Base-by-base conservation (phyloP, 75 land plant genomes). In the Cupressus sempervirens region DNA sequence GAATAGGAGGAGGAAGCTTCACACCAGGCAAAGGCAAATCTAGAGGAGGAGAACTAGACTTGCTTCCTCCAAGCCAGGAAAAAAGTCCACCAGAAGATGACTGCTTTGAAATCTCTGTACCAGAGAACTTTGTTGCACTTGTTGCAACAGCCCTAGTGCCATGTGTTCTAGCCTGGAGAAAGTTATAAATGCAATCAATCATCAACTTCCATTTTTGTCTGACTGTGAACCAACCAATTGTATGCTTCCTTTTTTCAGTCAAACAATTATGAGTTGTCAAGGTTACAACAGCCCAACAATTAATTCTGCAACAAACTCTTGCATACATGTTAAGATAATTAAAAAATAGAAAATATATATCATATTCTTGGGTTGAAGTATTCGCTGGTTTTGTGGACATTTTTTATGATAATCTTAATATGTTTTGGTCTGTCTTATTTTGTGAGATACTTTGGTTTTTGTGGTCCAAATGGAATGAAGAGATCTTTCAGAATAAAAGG, bases 61-160 rank as follows among this genome's bases (percentile, higher is more conserved):
- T 53, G 26, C 82, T 93, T 23, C 97, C 99, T 18, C 89, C 86
- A 52, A 97, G 87, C 99, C 99, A 94, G 54, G 96, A 72, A 67
- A 95, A 89, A 43, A 95, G 52, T 8, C 99, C 97, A 4, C 94
- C 93, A n/a, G 90, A 87, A 34, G 91, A 81, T 4, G 91, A 68
- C 26, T 50, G 81, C 14, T 72, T 86, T 52, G 88, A 92, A 77
- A 90, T 89, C 80, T 89, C 91, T 30, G 92, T 87, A 83, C 90
- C 90, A 16, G 92, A 87, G 87, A 68, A 88, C 83, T 91, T 91
- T 5, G 88, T 56, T 4, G 83, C n/a, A 7, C 80, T 67, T 32
- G 79, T 41, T 7, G 79, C 82, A 9, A 70, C 32, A 14, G 82
- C 35, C 43, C 10, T n/a, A 16, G 79, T 81, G 45, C 48, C 77